Conservation (phyloP, 768 basidiomycete species). For the Pisolithus orientalis region DNA sequence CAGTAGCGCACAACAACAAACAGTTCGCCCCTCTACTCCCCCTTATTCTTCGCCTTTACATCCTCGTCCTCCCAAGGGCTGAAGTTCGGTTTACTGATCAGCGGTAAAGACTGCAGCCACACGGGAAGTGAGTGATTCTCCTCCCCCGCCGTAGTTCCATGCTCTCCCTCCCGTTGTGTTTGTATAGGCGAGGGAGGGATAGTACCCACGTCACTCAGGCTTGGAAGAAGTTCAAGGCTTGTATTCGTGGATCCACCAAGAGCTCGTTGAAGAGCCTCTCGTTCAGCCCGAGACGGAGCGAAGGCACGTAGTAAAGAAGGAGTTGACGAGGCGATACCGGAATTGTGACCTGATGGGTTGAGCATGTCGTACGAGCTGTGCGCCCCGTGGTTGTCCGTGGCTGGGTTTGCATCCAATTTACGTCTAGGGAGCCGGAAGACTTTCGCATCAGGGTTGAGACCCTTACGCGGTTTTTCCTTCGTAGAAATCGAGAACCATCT, state of each 20-base stretch:
- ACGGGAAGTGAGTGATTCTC: conserved; percentile 40
- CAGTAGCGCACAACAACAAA: not conserved
- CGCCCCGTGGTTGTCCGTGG: conserved; percentile 4
- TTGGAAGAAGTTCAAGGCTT: conserved; percentile 73
- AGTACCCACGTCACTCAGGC: conserved; percentile 69
- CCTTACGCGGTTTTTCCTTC: conserved; percentile 51
- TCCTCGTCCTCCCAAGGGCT: conserved; percentile 83
- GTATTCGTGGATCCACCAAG: conserved; percentile 67
- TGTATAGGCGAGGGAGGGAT: conserved; percentile 64
- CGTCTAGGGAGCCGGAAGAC: conserved; percentile 56
- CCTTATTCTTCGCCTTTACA: conserved; percentile 13
- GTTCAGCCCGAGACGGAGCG: conserved; percentile 83
- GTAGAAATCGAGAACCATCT: conserved; percentile 42
- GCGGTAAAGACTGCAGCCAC: conserved; percentile 64
- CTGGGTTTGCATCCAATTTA: conserved; percentile 4
- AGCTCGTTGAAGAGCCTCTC: conserved; percentile 76
- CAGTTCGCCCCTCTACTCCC: conserved; percentile 14
- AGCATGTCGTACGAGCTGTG: conserved; percentile 38
- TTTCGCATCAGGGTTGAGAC: conserved; percentile 82
- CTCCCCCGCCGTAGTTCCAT: conserved; percentile 17
- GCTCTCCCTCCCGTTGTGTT: conserved; percentile 33
- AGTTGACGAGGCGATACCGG: conserved; percentile 35
- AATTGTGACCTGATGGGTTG: conserved; percentile 52
- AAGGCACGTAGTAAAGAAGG: conserved; percentile 68
- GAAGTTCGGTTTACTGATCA: conserved; percentile 64